A percentile compares a stretch with the other conserved stretches of the same genome.
These are phyloP conservation scores for Brasilioporus rufonigricans DNA, from an alignment of 768 basidiomycete species.

Conservation along the genomic window DNA sequence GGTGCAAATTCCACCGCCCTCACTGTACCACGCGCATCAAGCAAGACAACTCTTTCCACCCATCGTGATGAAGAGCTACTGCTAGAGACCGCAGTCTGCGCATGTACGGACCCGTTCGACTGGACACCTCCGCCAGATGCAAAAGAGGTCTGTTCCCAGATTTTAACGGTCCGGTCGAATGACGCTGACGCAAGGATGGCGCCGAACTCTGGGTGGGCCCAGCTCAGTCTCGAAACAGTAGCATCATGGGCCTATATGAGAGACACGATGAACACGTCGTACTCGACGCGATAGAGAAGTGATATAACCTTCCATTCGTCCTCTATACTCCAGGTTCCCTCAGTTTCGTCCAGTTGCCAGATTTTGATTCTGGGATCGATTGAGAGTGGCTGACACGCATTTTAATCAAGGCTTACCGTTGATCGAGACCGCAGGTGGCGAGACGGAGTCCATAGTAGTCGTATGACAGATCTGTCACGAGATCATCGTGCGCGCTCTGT, in stretches of 20 bases:
- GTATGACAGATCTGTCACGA: constrained; percentile 83
- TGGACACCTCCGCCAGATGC: constrained; percentile 28
- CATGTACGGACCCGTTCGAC: constrained; percentile 21
- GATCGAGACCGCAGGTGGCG: constrained; percentile 81
- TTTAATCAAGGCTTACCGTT: constrained; percentile 49
- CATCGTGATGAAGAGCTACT: constrained; percentile 49
- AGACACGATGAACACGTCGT: neutral
- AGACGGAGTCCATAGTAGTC: constrained; percentile 86
- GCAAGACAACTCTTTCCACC: constrained; percentile 70
- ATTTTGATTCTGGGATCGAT: constrained; percentile 62
- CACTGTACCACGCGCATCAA: constrained; percentile 85
- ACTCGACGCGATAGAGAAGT: neutral
- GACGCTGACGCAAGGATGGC: constrained; percentile 82
- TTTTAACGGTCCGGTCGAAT: constrained; percentile 88
- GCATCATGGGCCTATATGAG: constrained; percentile 88
- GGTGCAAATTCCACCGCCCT: constrained; percentile 86
- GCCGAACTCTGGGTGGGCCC: constrained; percentile 94
- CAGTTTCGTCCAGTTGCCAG: constrained; percentile 74
- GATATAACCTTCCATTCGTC: constrained; percentile 89
- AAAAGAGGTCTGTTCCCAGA: constrained; percentile 74
- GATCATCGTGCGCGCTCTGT: constrained; percentile 73
- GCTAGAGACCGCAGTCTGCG: constrained; percentile 8
- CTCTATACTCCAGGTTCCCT: constrained; percentile 73
- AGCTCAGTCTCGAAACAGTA: constrained; percentile 76
- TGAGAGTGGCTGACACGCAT: constrained; percentile 9